These are phyloP conservation scores for Mrakia frigida DNA, from an alignment of 768 basidiomycete genomes.

Conservation along the genomic window DNA sequence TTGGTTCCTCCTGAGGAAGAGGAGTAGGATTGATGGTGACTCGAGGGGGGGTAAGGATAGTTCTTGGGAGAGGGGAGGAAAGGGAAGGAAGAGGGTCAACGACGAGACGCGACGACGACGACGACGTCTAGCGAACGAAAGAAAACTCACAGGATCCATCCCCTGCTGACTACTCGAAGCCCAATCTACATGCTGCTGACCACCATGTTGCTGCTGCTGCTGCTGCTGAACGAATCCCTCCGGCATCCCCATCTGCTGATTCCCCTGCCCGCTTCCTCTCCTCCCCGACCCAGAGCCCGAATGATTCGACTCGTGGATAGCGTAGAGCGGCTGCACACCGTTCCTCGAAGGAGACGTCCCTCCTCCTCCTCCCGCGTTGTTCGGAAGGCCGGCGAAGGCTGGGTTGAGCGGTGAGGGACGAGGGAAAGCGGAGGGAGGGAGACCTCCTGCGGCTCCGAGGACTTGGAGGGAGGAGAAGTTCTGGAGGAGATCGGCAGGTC, in stretches of 20 bases:
- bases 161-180: neutral
- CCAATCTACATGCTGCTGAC: neutral
- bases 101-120: neutral
- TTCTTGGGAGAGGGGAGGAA: neutral
- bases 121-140: neutral
- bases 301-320: neutral
- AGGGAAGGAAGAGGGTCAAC: neutral
- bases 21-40: neutral
- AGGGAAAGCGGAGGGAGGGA: neutral
- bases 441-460: neutral
- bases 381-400: neutral
- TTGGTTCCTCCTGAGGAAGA: neutral
- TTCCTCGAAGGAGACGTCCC: neutral
- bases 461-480: slow-evolving; percentile 16
- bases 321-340: neutral
- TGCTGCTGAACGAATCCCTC: neutral
- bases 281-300: neutral
- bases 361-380: neutral
- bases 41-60: neutral
- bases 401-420: slow-evolving; percentile 2
- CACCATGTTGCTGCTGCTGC: neutral
- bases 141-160: neutral
- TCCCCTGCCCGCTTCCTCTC: neutral
- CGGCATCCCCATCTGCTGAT: neutral
- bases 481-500: slow-evolving; percentile 18